Evolutionary conservation across 2,329 filamentous ascomycete genomes (phyloP).

Genomic region (Claviceps monticola): DNA sequence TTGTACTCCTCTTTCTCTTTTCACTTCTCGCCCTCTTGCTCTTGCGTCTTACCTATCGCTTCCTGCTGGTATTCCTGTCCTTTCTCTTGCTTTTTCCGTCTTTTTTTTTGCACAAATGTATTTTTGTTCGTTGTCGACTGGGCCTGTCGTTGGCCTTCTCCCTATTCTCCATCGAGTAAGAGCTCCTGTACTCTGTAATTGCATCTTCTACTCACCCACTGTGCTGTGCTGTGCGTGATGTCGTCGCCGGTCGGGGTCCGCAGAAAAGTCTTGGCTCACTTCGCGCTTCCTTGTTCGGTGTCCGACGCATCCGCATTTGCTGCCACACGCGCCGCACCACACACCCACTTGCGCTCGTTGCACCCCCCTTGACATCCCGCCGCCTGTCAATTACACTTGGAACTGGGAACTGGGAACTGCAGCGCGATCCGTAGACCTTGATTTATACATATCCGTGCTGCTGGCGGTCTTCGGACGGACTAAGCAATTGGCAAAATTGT

Average conservation of each 20-base stretch:
- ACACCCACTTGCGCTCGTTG: not conserved
- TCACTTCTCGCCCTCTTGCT: not conserved
- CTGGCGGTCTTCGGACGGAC: not conserved
- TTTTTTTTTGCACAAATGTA: not conserved
- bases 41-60: not conserved
- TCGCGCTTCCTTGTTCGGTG: not conserved
- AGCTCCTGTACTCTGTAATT: not conserved
- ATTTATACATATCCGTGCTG: not conserved
- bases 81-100: not conserved
- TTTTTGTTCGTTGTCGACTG: no score
- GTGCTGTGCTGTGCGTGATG: not conserved
- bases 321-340: not conserved
- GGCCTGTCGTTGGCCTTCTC: no score
- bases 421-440: not conserved
- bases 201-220: not conserved
- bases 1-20: not conserved
- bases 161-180: not conserved
- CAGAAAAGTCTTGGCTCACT: slow-evolving; percentile 1
- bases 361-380: not conserved
- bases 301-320: slow-evolving; percentile 4
- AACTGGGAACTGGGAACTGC: no score
- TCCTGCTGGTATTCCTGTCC: not conserved
- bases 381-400: slow-evolving; percentile 1
- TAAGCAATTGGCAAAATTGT: not conserved
- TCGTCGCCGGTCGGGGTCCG: not conserved